Conservation (phyloP, 2,329 filamentous ascomycete species). For the Epichloe typhina region DNA sequence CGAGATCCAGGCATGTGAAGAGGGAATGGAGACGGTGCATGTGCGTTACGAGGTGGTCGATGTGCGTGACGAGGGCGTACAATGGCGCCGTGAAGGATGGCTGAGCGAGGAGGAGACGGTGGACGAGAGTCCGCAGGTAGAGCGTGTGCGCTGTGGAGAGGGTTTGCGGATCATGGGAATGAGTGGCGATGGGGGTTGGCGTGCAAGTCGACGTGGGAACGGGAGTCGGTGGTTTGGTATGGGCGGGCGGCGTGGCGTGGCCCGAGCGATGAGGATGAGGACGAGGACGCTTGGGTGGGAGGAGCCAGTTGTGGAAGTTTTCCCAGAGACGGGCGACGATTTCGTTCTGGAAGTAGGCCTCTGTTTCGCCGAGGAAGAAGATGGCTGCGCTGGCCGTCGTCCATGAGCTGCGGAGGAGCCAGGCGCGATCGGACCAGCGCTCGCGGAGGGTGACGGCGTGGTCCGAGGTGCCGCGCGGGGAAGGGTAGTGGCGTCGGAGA, state of each 20-base stretch:
- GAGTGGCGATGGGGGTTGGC: background rate
- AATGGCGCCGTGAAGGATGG: slow-evolving; percentile 49
- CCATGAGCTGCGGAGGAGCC: slow-evolving; percentile 72
- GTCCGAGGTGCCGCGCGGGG: slow-evolving; percentile 45
- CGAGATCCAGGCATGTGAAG: slow-evolving; percentile 67
- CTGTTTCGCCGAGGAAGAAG: slow-evolving; percentile 79
- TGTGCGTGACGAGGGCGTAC: slow-evolving; percentile 53
- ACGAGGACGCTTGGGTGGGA: slow-evolving; percentile 20
- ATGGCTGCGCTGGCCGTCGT: slow-evolving; percentile 76
- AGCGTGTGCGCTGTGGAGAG: slow-evolving; percentile 66
- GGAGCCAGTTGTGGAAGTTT: slow-evolving; percentile 65
- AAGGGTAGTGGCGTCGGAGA: slow-evolving; percentile 63
- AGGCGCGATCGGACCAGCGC: slow-evolving; percentile 48
- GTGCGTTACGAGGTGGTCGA: slow-evolving; percentile 72
- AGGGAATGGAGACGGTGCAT: slow-evolving; percentile 63
- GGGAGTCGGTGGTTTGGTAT: background rate
- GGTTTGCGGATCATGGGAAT: slow-evolving; percentile 64
- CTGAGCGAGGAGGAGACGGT: slow-evolving; percentile 54
- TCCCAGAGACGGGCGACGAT: slow-evolving; percentile 72
- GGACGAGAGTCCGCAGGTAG: slow-evolving; percentile 58
- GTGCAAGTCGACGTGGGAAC: background rate
- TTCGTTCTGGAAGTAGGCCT: slow-evolving; percentile 80
- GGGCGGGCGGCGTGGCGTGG: background rate
- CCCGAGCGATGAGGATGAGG: background rate
- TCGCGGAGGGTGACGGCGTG: slow-evolving; percentile 49